Percentiles rank a stretch among this genome's conserved stretches.
phyloP scores from a whole-genome alignment of 257 asterid species.

The Nicotiana noctiflora region DNA sequence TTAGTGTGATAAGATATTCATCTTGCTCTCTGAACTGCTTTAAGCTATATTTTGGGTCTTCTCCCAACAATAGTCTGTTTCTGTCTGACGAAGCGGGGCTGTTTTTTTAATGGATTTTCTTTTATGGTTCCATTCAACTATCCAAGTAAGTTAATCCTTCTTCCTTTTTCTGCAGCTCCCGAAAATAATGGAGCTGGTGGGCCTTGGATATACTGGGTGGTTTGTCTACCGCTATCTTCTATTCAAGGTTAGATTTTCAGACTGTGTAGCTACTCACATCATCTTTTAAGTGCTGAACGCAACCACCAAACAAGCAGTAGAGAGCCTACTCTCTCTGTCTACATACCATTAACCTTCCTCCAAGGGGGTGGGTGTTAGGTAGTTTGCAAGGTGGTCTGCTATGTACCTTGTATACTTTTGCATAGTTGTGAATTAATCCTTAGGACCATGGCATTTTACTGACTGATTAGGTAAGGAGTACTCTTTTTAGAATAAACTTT shows the following conservation, averaged over 20 bases:
- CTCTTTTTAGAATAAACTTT: neutral
- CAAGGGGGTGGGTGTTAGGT: too few relatives aligned
- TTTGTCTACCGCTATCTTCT: conserved; percentile 97
- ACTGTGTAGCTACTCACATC: neutral
- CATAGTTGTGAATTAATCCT: neutral
- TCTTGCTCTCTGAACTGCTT: neutral
- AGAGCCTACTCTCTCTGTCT: neutral
- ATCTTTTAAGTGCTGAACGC: neutral
- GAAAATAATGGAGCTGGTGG: conserved; percentile 90
- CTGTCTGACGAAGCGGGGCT: too few relatives aligned
- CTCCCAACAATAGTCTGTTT: neutral
- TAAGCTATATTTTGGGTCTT: neutral
- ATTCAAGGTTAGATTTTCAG: conserved; percentile 60
- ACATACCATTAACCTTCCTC: neutral
- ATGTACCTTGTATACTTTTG: too few relatives aligned
- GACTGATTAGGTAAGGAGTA: neutral
- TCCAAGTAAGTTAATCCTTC: neutral
- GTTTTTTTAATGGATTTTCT: neutral
- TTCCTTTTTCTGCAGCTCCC: conserved; percentile 58
- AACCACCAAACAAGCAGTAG: neutral
- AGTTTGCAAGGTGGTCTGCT: too few relatives aligned
- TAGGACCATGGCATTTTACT: neutral
- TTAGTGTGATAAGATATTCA: neutral
- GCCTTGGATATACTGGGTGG: conserved; percentile 99
- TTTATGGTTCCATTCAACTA: neutral